Evolutionary conservation across 2,329 filamentous ascomycete species (phyloP), one percentile per base, ranked within the genome.

Genomic region (Elsinoe ampelina): DNA sequence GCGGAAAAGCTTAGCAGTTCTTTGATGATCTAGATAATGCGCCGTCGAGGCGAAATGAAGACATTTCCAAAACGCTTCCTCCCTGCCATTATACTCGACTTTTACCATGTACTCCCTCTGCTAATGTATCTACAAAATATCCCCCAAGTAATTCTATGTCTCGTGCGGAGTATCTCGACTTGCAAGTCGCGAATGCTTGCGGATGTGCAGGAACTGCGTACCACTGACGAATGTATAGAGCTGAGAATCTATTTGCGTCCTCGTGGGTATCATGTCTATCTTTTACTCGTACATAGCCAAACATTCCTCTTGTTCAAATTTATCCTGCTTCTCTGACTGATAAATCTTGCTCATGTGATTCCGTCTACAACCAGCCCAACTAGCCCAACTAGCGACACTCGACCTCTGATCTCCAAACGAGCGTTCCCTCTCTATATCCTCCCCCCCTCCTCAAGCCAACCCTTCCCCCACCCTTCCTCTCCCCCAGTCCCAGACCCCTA

Each of bases 1-100:
- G 48, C 34, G 48, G 48, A 52, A 52, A 52, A 52, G 48, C 48
- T 52, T 52, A 52, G 48, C 48, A 52, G 48, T 50, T 50, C 26
- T 20, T 35, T 52, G 48, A 30, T 22, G 17, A 35, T 39, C 38
- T 26, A 36, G 19, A 38, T 39, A 52, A 32, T 19, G 26, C 34
- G 26, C 26, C 35, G 15, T 5, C 19, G 34, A 52, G 26, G 48
- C 26, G 15, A 35, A 35, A 52, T 50, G 32, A 34, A 34, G 32
- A 50, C 7, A 50, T 7, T 45, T 26, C 19, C n/a, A 19, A 45
- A 45, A 45, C 1, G 20, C 30, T 30, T 45, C 19, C 19, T 22
- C 12, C 5, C 5, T 19, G 7, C 15, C 10, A 15, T 12, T 12
- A 6, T 17, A 4, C 15, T 3, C 6, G 10, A 17, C 10, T 2